These are phyloP conservation scores for Rhodotorula diobovata DNA, from an alignment of 768 basidiomycete genomes.

Conservation along the genomic window DNA sequence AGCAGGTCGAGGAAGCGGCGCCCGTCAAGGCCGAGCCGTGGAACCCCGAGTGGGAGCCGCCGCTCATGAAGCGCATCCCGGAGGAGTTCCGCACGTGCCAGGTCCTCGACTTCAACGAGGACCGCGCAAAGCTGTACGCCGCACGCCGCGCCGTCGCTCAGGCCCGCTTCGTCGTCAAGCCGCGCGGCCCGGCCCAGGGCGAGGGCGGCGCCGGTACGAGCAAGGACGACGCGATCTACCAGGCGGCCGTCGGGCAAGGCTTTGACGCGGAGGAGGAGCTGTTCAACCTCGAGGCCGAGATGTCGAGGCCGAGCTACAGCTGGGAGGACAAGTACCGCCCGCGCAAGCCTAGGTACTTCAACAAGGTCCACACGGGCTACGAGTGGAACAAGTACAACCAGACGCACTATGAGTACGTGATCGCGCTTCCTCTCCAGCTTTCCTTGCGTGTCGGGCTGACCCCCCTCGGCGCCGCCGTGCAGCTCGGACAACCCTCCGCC, in stretches of 20 bases:
- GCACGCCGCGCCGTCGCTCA: constrained; percentile 75
- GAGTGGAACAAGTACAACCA: constrained; percentile 99
- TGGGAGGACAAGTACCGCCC: constrained; percentile 99
- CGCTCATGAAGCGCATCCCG: constrained; percentile 45
- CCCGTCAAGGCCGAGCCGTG: constrained; percentile 62
- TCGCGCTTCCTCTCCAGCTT: not conserved
- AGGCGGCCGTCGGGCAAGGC: constrained; percentile 74
- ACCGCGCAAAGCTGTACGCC: constrained; percentile 64
- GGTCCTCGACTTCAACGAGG: constrained; percentile 59
- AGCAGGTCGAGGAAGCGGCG: constrained; percentile 69
- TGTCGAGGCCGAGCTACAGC: constrained; percentile 78
- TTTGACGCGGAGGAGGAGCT: constrained; percentile 93
- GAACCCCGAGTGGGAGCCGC: constrained; percentile 27
- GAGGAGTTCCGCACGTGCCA: constrained; percentile 75
- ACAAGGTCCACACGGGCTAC: constrained; percentile 96
- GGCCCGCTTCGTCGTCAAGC: constrained; percentile 80
- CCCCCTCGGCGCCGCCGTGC: constrained; percentile 6
- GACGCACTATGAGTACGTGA: constrained; percentile 97
- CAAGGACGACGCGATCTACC: constrained; percentile 47
- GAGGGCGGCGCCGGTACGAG: not conserved
- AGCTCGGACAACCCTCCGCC: constrained; percentile 98
- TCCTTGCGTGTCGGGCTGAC: too few species aligned
- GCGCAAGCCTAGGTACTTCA: constrained; percentile 95
- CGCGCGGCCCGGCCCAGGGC: constrained; percentile 48
- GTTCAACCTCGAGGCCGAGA: constrained; percentile 81